These are phyloP conservation scores for Paxillus rubicundulus DNA, from an alignment of 768 basidiomycete species.

Conservation along the genomic window DNA sequence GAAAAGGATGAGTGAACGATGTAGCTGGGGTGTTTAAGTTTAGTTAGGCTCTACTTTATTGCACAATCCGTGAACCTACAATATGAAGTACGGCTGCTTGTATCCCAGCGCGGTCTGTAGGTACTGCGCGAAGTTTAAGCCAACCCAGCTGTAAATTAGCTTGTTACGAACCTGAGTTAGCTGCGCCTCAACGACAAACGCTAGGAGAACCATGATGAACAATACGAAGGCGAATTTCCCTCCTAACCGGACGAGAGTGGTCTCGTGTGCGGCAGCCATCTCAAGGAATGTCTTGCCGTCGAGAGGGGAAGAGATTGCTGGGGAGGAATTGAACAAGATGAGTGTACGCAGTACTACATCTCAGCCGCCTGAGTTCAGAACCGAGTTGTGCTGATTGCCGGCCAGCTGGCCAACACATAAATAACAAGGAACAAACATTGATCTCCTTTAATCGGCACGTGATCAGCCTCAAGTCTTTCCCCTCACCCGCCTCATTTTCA, in stretches of 20 bases:
- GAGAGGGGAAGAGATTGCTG: too few relatives aligned
- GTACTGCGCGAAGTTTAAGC: constrained; percentile 47
- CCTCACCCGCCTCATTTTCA: neutral
- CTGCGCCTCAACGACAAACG: constrained; percentile 77
- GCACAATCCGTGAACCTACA: constrained; percentile 47
- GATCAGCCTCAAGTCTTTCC: neutral
- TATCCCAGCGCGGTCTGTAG: constrained; percentile 76
- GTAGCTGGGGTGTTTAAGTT: constrained; percentile 51
- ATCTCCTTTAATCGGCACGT: constrained; percentile 3
- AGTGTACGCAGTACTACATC: too few relatives aligned
- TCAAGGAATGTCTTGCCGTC: neutral
- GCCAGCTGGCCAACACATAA: too few relatives aligned
- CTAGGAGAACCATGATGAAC: constrained; percentile 59
- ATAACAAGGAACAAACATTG: too few relatives aligned
- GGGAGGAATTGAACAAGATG: too few relatives aligned
- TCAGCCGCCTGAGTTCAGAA: too few relatives aligned
- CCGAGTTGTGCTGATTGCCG: too few relatives aligned
- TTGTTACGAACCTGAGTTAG: constrained; percentile 60
- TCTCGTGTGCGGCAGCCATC: constrained; percentile 2
- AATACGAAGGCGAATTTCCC: constrained; percentile 49
- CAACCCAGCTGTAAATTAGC: neutral
- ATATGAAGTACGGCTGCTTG: constrained; percentile 85
- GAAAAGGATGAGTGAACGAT: constrained; percentile 81
- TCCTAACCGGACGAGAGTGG: constrained; percentile 31
- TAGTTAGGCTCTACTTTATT: neutral